Evolutionary conservation across 2,329 filamentous ascomycete species (phyloP), one percentile per base, ranked within the genome.

Genomic region (Diaporthe velutina): DNA sequence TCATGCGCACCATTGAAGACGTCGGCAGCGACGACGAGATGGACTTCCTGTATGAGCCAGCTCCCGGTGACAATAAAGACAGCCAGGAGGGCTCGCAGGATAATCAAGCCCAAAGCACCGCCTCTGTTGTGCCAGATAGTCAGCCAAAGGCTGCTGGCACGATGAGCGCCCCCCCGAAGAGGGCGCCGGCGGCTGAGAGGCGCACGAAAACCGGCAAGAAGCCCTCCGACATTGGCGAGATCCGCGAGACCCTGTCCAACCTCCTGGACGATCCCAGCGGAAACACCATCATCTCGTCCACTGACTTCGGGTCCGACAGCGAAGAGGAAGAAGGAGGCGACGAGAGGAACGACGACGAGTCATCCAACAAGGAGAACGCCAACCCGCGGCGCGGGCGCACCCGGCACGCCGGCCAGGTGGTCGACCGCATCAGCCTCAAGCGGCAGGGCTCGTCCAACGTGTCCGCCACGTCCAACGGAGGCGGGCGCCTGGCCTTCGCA

Each of bases 1-100:
- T 99, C 85, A 89, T 99, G 78, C 92, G 92, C 77, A 95, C 95
- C 9, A 94, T 99, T 70, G 95, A 98, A 79, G 96, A 98, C 81
- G 90, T 90, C 67, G 93, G 93, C 74, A 88, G 88, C 79, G 93
- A 94, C 60, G 93, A 97, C 72, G 93, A 95, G 72, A 90, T 93
- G 83, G 93, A 96, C 78, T 93, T 98, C 79, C 84, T 95, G 12
- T 80, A 82, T 66, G 79, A 80, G 80, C 84, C 78, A 82, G 85
- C 42, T 83, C 85, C 50, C 83, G 85, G 74, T 82, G 85, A 25
- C 80, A 85, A 58, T 80, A 80, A 67, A 74, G 80, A 70, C 80
- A 84, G 66, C 78, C 82, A 80, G 74, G 82, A 85, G 42, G 74
- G 84, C 79, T 74, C 83, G 78, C n/a, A 77, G 54, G 60, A 82